Base-by-base conservation (phyloP, 352 stramenopile species). In the Phytophthora nicotianae region DNA sequence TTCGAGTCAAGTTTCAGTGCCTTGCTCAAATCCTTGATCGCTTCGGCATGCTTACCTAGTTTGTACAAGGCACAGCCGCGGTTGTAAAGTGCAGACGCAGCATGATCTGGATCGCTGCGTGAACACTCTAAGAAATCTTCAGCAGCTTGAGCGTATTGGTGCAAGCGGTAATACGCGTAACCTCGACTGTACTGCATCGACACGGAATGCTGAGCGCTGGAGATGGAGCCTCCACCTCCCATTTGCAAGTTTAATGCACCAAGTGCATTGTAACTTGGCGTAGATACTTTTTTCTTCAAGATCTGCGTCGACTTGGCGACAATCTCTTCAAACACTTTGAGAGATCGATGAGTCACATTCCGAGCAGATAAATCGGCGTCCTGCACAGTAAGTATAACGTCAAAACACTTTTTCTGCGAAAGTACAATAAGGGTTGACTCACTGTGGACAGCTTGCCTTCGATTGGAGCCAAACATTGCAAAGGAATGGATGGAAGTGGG, bases 1-100 rank as follows among this genome's bases (percentile, higher is more conserved):
- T 85, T 88, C 45, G 67, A 72, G 62, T 91, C 80, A 8, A 87
- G 69, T 43, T 91, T 88, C 47, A 89, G 64, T 8, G 83, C 83
- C 17, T 85, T 82, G 1, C 66, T 79, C 40, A 91, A 77, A 50
- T 90, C 79, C 13, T 68, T 64, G 8, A 82, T 61, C 0, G 83
- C 79, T 17, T 87, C 74, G 8, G 78, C 72, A 17, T 77, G 58
- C n/a, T 66, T 62, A 0, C 65, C 64, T 9, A 86, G 41, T 14
- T 74, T 70, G 62, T 90, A 90, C 35, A 86, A 67, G 13, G 83
- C 70, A 45, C 83, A 91, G 32, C 76, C 74, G 35, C 80, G 78
- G 40, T 91, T 90, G 63, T 89, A 91, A 27, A 81, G 73, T 21
- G 72, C 54, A 38, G 78, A 50, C 37, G 62, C 59, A 4, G 70